phyloP scores from a whole-genome alignment of 306 rosid genomes.

The Cucumis melo region DNA sequence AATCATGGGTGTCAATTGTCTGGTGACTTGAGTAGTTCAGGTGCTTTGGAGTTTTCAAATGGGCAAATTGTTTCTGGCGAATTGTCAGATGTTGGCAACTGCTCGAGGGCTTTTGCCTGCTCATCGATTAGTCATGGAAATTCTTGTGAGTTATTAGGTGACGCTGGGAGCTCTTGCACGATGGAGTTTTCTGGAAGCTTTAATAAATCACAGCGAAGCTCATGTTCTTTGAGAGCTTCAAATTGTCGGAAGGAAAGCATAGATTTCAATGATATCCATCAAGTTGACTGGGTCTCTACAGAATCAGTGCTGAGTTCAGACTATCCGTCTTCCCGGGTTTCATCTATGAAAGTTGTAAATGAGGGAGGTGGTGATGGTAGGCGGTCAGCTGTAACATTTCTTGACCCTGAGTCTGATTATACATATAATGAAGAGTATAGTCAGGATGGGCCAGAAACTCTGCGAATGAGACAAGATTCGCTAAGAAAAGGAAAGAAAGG shows the following conservation, averaged over 20 bases:
- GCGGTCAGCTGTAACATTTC: slow-evolving; percentile 47
- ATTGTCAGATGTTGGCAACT: slow-evolving; percentile 36
- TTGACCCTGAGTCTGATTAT: slow-evolving; percentile 48
- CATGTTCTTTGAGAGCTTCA: slow-evolving; percentile 29
- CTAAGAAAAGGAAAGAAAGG: slow-evolving; percentile 64
- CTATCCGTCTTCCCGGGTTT: slow-evolving; percentile 76
- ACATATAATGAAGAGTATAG: slow-evolving; percentile 34
- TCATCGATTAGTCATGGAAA: slow-evolving; percentile 28
- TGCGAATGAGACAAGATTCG: slow-evolving; percentile 35
- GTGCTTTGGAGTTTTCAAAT: slow-evolving; percentile 61
- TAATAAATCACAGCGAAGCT: slow-evolving; percentile 37
- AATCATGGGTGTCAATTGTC: slow-evolving; percentile 39
- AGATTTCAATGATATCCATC: slow-evolving; percentile 46
- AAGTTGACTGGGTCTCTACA: slow-evolving; percentile 58
- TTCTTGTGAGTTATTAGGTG: slow-evolving; percentile 38
- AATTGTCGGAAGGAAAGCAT: slow-evolving; percentile 46
- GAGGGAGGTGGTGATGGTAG: slow-evolving; percentile 26
- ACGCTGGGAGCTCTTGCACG: slow-evolving; percentile 32
- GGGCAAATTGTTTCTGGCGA: slow-evolving; percentile 56
- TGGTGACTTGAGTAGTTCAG: slow-evolving; percentile 71
- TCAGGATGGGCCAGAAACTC: slow-evolving; percentile 31
- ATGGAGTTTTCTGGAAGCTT: slow-evolving; percentile 40
- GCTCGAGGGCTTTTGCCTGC: slow-evolving; percentile 37
- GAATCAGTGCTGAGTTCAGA: slow-evolving; percentile 75
- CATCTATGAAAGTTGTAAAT: slow-evolving; percentile 53